Base-by-base conservation (phyloP, 2,329 filamentous ascomycete genomes). In the Laburnicola sp. region DNA sequence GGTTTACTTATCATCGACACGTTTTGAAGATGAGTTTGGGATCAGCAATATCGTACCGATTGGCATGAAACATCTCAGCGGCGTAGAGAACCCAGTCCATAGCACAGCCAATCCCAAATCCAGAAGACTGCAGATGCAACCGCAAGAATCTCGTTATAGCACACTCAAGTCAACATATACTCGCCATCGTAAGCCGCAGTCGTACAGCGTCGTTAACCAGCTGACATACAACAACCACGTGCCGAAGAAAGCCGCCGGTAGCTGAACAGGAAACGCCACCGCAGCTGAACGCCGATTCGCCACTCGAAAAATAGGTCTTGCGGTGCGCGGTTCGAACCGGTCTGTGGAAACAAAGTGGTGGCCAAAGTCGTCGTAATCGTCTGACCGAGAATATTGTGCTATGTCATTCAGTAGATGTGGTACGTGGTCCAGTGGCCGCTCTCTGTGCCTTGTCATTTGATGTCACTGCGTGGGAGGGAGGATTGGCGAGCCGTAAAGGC, bases 161-260 rank as follows among this genome's bases (percentile, higher is more conserved):
- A 68, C 54, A 37, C 66, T 62, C 64, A 63, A 66, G 27, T 68
- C 61, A 27, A 68, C 48, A 62, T 9, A 68, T 61, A 27, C 53
- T 64, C n/a, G 59, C 57, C 25, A 54, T 61, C 6, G 44, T 55
- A 21, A 66, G 54, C 2, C 63, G 60, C 6, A 68, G 23, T 28
- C 63, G 58, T 21, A 66, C 54, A 8, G 62, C 62, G 51, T 63
- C 65, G 50, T 68, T 68, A 57, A 68, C 62, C n/a, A 68, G 48
- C 49, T 64, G 62, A 51, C 59, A 62, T 4, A 66, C 54, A 9
- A 63, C 63, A 10, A 62, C 62, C 6, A 66, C 55, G 48, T 65
- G 5, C 65, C 65, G 34, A 68, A 64, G 42, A 65, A 57, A 8
- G 62, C 62, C 10, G 63, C 63, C 8, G 66, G 56, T 1, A 65